phyloP scores from a whole-genome alignment of 164 flowering plant genomes.

The Dillenia suffruticosa region DNA sequence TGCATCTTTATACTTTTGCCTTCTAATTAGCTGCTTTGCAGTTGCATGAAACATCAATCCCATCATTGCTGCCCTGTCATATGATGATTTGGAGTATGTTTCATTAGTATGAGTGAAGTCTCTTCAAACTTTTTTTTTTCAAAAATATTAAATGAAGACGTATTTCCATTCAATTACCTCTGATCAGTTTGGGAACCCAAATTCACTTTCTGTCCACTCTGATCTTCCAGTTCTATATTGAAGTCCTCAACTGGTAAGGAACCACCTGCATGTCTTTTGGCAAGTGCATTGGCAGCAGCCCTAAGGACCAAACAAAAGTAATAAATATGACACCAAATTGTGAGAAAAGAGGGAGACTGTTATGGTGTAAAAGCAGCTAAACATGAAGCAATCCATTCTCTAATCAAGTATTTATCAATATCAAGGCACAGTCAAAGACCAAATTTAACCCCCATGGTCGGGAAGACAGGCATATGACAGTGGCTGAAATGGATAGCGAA shows the following conservation, averaged over 20 bases:
- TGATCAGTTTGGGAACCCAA: slow-evolving; percentile 86
- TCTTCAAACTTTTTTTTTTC: too few species aligned
- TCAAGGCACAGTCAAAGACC: too few species aligned
- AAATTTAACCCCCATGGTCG: too few species aligned
- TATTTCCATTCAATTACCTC: slow-evolving; percentile 29
- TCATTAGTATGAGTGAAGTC: not conserved
- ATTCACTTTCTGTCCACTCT: slow-evolving; percentile 68
- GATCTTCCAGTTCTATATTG: slow-evolving; percentile 84
- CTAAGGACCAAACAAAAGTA: slow-evolving; percentile 21
- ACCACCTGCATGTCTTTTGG: slow-evolving; percentile 77
- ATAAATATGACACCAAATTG: too few species aligned
- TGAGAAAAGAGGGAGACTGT: too few species aligned
- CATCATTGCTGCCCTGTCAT: slow-evolving; percentile 86
- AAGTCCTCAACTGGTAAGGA: slow-evolving; percentile 73
- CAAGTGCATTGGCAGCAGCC: slow-evolving; percentile 66
- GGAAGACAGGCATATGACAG: too few species aligned
- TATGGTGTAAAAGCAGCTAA: too few species aligned
- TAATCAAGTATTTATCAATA: too few species aligned
- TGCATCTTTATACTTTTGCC: slow-evolving; percentile 67
- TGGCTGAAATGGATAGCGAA: too few species aligned
- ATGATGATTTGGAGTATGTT: slow-evolving; percentile 1
- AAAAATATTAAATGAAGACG: not conserved
- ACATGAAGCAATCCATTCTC: too few species aligned
- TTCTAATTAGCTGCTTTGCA: slow-evolving; percentile 58
- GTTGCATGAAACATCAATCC: slow-evolving; percentile 90